Percentiles rank a stretch among this genome's conserved stretches.
These are phyloP conservation scores for Beta vulgaris DNA, from an alignment of 148 eudicot species.

Conservation along the genomic window DNA sequence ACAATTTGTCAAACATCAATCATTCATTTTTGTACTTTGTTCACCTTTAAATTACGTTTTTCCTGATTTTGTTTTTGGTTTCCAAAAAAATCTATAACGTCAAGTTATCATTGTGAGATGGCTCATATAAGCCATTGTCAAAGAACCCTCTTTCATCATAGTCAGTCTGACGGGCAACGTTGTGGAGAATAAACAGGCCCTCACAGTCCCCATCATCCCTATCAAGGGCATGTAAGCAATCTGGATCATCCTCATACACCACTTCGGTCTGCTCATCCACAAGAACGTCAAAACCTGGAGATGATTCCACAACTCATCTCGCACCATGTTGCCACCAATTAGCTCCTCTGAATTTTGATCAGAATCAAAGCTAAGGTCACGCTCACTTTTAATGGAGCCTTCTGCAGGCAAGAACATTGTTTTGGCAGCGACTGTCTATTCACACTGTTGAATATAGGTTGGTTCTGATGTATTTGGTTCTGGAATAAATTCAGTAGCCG, in stretches of 20 bases:
- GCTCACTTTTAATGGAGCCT: conserved; percentile 19
- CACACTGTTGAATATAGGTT: conserved; percentile 24
- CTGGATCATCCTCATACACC: conserved; percentile 39
- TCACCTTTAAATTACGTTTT: too few species aligned
- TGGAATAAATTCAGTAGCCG: conserved; percentile 9
- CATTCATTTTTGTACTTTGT: too few species aligned
- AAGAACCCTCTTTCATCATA: conserved; percentile 23
- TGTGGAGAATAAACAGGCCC: conserved; percentile 28
- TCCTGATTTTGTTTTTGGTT: too few species aligned
- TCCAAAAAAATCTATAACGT: too few species aligned
- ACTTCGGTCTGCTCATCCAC: conserved; percentile 46
- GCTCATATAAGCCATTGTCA: conserved; percentile 24
- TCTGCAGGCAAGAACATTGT: conserved; percentile 28
- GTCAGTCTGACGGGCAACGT: conserved; percentile 28
- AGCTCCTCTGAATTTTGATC: conserved; percentile 52
- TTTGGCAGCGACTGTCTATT: conserved; percentile 31
- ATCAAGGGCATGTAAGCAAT: conserved; percentile 31
- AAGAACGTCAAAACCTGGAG: conserved; percentile 66
- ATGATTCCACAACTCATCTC: conserved; percentile 58
- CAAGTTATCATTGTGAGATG: too few species aligned
- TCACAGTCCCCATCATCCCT: conserved; percentile 37
- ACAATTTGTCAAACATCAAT: too few species aligned
- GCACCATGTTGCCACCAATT: conserved; percentile 30
- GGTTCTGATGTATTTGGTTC: conserved; percentile 28
- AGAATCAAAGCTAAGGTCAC: conserved; percentile 33